These are phyloP conservation scores for Aspergillus vadensis DNA, from an alignment of 2,329 filamentous ascomycete species.

Conservation along the genomic window DNA sequence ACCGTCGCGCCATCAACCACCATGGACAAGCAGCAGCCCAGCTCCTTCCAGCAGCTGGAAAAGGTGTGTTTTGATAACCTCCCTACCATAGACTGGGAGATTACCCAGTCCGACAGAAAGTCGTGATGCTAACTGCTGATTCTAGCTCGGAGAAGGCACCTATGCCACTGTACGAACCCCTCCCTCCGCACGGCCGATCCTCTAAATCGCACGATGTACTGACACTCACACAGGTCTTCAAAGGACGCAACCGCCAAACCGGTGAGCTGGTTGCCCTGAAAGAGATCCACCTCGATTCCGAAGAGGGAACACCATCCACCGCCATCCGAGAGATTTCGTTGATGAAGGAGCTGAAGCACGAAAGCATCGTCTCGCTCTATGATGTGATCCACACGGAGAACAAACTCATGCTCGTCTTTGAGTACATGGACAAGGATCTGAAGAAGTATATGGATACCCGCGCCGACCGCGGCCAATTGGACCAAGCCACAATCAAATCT, in stretches of 20 bases:
- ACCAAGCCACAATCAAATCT: constrained; percentile 89
- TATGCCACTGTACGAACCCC: constrained; percentile 80
- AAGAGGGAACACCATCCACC: constrained; percentile 95
- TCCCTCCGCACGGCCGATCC: background rate
- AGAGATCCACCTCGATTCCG: constrained; percentile 97
- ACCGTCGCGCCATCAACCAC: constrained; percentile 18
- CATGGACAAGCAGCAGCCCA: constrained; percentile 93
- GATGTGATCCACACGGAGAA: constrained; percentile 99
- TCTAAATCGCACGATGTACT: constrained; percentile 15
- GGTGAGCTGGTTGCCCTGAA: constrained; percentile 96
- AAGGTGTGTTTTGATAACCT: constrained; percentile 53
- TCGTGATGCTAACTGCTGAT: background rate
- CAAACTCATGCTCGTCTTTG: constrained; percentile 98
- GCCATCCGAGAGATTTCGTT: constrained; percentile 98
- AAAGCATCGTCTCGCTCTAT: constrained; percentile 95
- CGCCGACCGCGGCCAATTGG: constrained; percentile 84
- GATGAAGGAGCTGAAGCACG: constrained; percentile 99
- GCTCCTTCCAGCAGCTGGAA: constrained; percentile 98
- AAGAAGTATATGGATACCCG: constrained; percentile 98
- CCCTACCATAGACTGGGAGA: background rate
- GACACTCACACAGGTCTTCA: constrained; percentile 73
- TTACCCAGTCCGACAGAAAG: background rate
- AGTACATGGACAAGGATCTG: constrained; percentile 97
- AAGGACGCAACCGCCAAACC: constrained; percentile 94
- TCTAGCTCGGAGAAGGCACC: constrained; percentile 85